Evolutionary conservation across 2,329 filamentous ascomycete genomes (phyloP), one percentile per base, ranked within the genome.

Genomic region (Colletotrichum cuscutae): DNA sequence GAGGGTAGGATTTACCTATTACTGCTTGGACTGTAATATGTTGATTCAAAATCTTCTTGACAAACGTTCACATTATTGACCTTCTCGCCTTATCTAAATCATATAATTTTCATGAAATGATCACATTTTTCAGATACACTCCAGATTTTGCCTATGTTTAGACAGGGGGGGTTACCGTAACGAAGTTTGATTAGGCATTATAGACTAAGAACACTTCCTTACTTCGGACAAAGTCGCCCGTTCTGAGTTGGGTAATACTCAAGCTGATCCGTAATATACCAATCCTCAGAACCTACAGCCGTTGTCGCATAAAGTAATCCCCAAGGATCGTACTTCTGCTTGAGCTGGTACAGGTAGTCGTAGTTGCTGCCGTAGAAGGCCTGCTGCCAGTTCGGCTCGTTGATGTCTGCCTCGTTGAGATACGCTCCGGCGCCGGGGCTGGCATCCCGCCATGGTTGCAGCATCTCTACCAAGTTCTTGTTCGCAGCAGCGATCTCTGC

Each of bases 211-310:
- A 8, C 15, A 54, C 15, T n/a, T 9, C n/a, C n/a, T n/a, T n/a
- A 60, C 19, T 42, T 63, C 1, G 60, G 60, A 63, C 42, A 63
- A 19, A 63, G 49, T 5, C 60, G 37, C 5, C 37, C 60, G 49
- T 63, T 63, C 15, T 63, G 60, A 15, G 42, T 53, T 19, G 22
- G n/a, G 24, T 30, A 49, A n/a, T 30, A 53, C 11, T 49, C 42
- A 15, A 52, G 26, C 42, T 63, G 69, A 13, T 32, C 64, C 3
- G 57, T 63, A 5, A 71, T 68, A 22, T 81, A 76, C 79, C 83
- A 84, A 53, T 83, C 78, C 72, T 84, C 82, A 7, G 79, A 81
- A 0, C 82, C 82, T 8, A 84, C 81, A 22, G 81, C 82, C 22
- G 79, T 81, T 37, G 80, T 78, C 7, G 80, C 78, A 58, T 82